Evolutionary conservation across 805 yeast genomes (phyloP).

Genomic region (Metschnikowia lachancei): DNA sequence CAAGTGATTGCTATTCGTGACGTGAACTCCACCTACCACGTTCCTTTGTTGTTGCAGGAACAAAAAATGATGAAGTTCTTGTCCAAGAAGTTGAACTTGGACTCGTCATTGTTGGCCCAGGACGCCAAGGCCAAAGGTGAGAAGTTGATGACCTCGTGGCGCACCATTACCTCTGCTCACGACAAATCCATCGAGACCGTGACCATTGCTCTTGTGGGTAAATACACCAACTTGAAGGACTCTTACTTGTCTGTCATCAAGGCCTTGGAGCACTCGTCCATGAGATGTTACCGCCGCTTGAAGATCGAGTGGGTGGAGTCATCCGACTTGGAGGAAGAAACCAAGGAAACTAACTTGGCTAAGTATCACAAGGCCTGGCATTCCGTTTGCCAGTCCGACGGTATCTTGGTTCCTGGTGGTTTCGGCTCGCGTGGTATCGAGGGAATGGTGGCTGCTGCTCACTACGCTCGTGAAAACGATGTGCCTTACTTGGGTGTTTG

Average conservation of each 20-base stretch:
- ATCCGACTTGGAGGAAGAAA: slow-evolving; percentile 76
- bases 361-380: slow-evolving; percentile 96
- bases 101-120: slow-evolving; percentile 38
- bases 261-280: slow-evolving; percentile 91
- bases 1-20: slow-evolving; percentile 97
- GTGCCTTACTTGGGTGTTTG: slow-evolving; percentile 96
- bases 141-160: slow-evolving; percentile 73
- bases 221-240: slow-evolving; percentile 93
- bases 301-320: slow-evolving; percentile 97
- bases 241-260: slow-evolving; percentile 93
- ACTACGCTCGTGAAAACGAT: slow-evolving; percentile 95
- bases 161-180: slow-evolving; percentile 67
- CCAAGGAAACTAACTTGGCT: slow-evolving; percentile 61
- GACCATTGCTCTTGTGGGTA: slow-evolving; percentile 94
- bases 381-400: slow-evolving; percentile 86
- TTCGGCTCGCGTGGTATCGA: slow-evolving; percentile 96
- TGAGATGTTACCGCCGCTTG: slow-evolving; percentile 81
- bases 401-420: slow-evolving; percentile 97
- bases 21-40: slow-evolving; percentile 95
- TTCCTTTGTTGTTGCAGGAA: slow-evolving; percentile 84
- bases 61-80: slow-evolving; percentile 80
- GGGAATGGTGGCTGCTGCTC: slow-evolving; percentile 96
- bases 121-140: slow-evolving; percentile 66
- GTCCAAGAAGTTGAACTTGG: slow-evolving; percentile 62
- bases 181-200: slow-evolving; percentile 85